A percentile compares a stretch with the other conserved stretches of the same genome.
Conservation (phyloP, 257 asterid species). For the Fraxinus excelsior region DNA sequence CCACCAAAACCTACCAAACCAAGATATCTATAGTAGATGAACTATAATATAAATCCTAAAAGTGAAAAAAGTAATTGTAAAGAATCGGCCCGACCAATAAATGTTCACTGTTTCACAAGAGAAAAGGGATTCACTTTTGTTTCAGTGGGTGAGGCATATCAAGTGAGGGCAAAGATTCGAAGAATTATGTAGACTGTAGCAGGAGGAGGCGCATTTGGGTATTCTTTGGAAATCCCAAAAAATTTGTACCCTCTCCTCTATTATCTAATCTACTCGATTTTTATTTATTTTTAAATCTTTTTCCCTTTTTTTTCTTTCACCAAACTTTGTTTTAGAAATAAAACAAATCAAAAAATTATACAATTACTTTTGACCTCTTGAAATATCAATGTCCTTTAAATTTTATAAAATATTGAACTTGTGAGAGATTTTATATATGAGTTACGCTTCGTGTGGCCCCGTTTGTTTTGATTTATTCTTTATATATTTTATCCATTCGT, state of each 20-base stretch:
- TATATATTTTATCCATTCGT: too few species aligned
- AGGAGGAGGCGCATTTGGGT: constrained; percentile 12
- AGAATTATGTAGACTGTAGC: constrained; percentile 3
- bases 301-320: too few species aligned
- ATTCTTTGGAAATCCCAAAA: neutral
- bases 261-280: neutral
- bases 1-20: constrained; percentile 25
- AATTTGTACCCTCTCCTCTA: neutral
- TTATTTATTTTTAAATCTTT: neutral
- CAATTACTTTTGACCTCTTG: too few species aligned
- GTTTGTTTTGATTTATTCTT: too few species aligned
- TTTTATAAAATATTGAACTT: too few species aligned
- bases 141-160: constrained; percentile 19
- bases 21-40: neutral
- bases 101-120: constrained; percentile 10
- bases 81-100: neutral
- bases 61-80: constrained; percentile 12
- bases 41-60: neutral
- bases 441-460: too few species aligned
- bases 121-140: constrained; percentile 6
- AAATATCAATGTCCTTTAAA: too few species aligned
- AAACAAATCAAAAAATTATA: too few species aligned
- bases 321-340: too few species aligned
- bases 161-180: neutral
- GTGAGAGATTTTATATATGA: too few species aligned